Conservation (phyloP, 108 stramenopile genomes). For the Skeletonema tropicum region DNA sequence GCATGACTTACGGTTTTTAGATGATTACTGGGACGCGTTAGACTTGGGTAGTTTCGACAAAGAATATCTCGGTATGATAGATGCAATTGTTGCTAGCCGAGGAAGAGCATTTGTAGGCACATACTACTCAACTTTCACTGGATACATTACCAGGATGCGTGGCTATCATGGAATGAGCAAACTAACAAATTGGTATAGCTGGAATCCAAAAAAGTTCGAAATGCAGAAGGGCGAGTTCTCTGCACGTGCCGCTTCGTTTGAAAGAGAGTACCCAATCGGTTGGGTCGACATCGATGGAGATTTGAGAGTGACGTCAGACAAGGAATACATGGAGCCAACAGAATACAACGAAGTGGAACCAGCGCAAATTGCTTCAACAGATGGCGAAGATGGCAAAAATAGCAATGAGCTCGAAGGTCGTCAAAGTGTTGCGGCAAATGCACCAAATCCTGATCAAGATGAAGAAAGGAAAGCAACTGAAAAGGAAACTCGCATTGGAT, state of each 20-base stretch:
- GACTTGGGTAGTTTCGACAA: constrained; percentile 68
- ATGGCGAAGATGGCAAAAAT: not conserved
- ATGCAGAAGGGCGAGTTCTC: constrained; percentile 61
- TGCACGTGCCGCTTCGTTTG: constrained; percentile 39
- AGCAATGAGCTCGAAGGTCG: not conserved
- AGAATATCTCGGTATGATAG: constrained; percentile 95
- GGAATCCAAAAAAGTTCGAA: constrained; percentile 59
- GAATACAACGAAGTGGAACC: not conserved
- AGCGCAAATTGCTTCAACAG: not conserved
- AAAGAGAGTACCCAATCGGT: constrained; percentile 73
- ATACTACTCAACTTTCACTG: constrained; percentile 91
- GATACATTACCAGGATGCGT: constrained; percentile 86
- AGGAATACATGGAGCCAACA: constrained; percentile 10
- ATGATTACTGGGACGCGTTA: constrained; percentile 81
- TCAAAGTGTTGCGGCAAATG: not conserved
- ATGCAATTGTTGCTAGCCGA: constrained; percentile 88
- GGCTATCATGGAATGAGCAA: constrained; percentile 83
- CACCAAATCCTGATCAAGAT: not conserved
- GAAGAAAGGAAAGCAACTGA: constrained; percentile 1
- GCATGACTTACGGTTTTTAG: constrained; percentile 75
- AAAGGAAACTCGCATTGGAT: constrained; percentile 11
- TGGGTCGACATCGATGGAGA: constrained; percentile 85
- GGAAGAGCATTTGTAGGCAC: constrained; percentile 91
- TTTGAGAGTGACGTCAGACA: constrained; percentile 27
- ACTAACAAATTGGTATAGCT: constrained; percentile 73